Percentiles rank a stretch among this genome's conserved stretches.
These are phyloP conservation scores for Russula olivacea DNA, from an alignment of 768 basidiomycete genomes.

Conservation along the genomic window DNA sequence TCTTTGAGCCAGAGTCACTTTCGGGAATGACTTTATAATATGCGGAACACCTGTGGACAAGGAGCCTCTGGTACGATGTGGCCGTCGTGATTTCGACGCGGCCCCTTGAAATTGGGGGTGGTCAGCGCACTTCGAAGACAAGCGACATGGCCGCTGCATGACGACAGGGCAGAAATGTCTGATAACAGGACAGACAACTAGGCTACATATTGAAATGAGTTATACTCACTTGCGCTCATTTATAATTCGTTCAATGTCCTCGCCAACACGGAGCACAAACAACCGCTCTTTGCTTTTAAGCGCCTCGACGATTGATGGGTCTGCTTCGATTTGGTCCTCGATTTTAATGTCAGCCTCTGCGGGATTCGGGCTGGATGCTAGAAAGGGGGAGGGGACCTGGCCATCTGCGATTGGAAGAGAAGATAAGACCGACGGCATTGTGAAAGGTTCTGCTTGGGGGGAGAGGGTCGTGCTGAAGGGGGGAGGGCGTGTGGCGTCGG, in stretches of 20 bases:
- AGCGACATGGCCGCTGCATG: neutral
- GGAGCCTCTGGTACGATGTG: constrained; percentile 78
- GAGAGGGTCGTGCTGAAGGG: constrained; percentile 15
- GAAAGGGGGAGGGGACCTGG: constrained; percentile 16
- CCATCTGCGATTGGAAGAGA: constrained; percentile 20
- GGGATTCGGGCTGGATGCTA: constrained; percentile 27
- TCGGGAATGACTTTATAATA: constrained; percentile 76
- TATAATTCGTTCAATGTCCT: constrained; percentile 76
- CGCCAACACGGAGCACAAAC: constrained; percentile 84
- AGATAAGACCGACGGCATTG: constrained; percentile 17
- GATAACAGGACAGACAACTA: neutral
- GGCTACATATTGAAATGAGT: constrained; percentile 6
- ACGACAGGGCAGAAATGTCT: neutral
- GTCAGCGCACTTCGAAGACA: constrained; percentile 15
- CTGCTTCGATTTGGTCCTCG: constrained; percentile 45
- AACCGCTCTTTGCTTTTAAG: constrained; percentile 83
- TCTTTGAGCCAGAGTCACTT: constrained; percentile 56
- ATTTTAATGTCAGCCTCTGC: constrained; percentile 29
- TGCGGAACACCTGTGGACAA: constrained; percentile 79
- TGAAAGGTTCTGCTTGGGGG: constrained; percentile 23
- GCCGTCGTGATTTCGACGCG: constrained; percentile 62
- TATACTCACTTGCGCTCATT: constrained; percentile 60
- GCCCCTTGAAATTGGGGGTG: constrained; percentile 35
- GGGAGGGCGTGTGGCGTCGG: constrained; percentile 14
- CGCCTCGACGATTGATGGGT: constrained; percentile 78